Evolutionary conservation across 163 green algal genomes (phyloP), one percentile per base, ranked within the genome.

Genomic region (Coccomyxa subellipsoidea): DNA sequence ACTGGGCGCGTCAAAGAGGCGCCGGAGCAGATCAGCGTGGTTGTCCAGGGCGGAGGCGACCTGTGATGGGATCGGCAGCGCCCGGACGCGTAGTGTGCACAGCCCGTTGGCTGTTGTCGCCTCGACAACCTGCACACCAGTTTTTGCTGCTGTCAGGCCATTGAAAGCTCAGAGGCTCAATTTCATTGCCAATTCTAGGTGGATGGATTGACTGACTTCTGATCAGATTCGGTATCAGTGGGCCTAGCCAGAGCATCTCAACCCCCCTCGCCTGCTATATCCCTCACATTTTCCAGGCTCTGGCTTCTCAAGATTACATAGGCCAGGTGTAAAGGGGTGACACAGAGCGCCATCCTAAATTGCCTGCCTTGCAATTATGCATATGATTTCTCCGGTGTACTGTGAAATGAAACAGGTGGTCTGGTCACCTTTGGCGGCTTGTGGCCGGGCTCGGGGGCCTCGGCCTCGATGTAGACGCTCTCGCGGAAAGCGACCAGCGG

Each of bases 401-500:
- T n/a, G n/a, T n/a, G n/a, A n/a, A n/a, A 59, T 59, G 47, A 59
- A 2, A 27, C 15, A 59, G 47, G 3, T 27, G 3, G 21, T 1
- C 4, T 59, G 47, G 47, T 59, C 39, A 81, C 83, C 83, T 87
- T 87, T 21, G 79, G 34, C 9, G 79, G 83, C 66, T 84, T 82
- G 25, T 75, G 38, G 23, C 78, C 38, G n/a, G 76, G 81, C 35
- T 92, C 89, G 37, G 82, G 66, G 25, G 79, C 81, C 81, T 95
- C 91, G 4, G 40, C 53, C 10, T 83, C 54, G n/a, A 73, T 73
- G 66, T 35, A 84, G 0, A 98, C 88, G 4, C 88, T 94, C 91
- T 98, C 95, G 15, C 92, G 88, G 87, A 99, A 99, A 1, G 93
- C 92, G 2, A 99, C 95, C 71, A 99, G 90, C 0, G 96, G 96